phyloP scores from a whole-genome alignment of 768 basidiomycete species.

The Lactifluus rugatus region DNA sequence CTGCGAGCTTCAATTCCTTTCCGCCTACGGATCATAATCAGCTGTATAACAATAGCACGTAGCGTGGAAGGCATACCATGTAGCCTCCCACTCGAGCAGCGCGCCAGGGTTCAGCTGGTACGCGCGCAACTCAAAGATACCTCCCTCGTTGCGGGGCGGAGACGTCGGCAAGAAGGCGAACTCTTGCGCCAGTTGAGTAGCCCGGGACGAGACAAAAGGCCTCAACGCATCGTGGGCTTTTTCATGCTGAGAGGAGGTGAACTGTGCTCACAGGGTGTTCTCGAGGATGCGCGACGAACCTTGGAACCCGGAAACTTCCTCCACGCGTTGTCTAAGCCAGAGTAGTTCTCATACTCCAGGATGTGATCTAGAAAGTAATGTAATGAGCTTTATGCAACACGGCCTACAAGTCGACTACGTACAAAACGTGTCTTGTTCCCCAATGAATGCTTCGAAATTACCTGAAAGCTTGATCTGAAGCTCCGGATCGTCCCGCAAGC shows the following conservation, averaged over 20 bases:
- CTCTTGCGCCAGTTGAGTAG: constrained; percentile 78
- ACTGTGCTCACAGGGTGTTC: not conserved
- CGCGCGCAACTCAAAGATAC: constrained; percentile 86
- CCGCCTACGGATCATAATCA: constrained; percentile 44
- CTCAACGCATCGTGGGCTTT: constrained; percentile 64
- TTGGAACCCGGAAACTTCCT: constrained; percentile 52
- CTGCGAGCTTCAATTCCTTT: constrained; percentile 89
- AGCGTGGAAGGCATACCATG: constrained; percentile 49
- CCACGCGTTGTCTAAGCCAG: constrained; percentile 73
- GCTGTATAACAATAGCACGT: not conserved
- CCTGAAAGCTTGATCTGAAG: constrained; percentile 84
- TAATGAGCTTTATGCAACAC: constrained; percentile 1
- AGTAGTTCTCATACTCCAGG: constrained; percentile 90
- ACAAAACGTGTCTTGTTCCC: constrained; percentile 83
- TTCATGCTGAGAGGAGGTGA: constrained; percentile 39
- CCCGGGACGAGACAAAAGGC: constrained; percentile 63
- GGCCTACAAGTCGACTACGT: constrained; percentile 17
- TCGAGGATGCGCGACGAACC: constrained; percentile 33
- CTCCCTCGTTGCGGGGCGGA: constrained; percentile 78
- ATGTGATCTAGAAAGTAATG: constrained; percentile 42
- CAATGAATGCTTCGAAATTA: constrained; percentile 86
- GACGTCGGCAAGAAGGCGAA: constrained; percentile 93
- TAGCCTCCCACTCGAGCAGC: constrained; percentile 88
- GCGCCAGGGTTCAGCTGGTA: constrained; percentile 86
- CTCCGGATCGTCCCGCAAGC: constrained; percentile 61